Percentiles rank a stretch among this genome's conserved stretches.
Conservation (phyloP, 371 early-diverging fungal species). For the Rhizopus stolonifer region DNA sequence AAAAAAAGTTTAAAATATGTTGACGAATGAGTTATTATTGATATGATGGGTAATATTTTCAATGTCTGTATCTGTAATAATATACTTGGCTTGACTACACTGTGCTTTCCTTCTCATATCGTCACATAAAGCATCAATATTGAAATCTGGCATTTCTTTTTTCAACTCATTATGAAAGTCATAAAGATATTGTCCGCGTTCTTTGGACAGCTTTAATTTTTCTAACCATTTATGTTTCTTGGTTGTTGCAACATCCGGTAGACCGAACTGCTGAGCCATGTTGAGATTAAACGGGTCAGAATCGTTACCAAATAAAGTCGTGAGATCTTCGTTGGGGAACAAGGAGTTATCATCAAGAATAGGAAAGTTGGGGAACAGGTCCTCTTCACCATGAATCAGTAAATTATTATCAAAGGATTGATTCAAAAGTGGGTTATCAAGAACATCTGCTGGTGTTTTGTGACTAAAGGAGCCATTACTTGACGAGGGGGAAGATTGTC, state of each 20-base stretch:
- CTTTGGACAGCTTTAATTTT: constrained; percentile 14
- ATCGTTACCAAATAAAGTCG: constrained; percentile 24
- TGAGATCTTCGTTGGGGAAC: constrained; percentile 27
- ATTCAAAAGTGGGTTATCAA: background rate
- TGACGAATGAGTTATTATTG: too few species aligned
- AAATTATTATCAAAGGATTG: background rate
- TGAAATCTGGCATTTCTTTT: constrained; percentile 26
- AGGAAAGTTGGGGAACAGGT: constrained; percentile 27
- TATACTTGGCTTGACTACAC: constrained; percentile 6
- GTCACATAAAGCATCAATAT: constrained; percentile 30
- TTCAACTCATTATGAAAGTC: constrained; percentile 25
- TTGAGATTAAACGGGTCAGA: constrained; percentile 27
- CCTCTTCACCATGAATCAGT: constrained; percentile 35
- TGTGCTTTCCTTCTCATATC: constrained; percentile 19
- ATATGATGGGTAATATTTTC: too few species aligned
- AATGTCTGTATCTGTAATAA: background rate
- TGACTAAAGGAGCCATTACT: background rate
- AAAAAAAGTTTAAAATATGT: too few species aligned
- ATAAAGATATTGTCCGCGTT: constrained; percentile 21
- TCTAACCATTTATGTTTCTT: constrained; percentile 8
- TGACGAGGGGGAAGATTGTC: constrained; percentile 4
- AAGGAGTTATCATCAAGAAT: constrained; percentile 22
- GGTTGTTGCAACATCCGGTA: constrained; percentile 4
- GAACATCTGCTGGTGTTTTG: background rate
- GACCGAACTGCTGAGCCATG: constrained; percentile 10